These are phyloP conservation scores for Chalciporus sp. DNA, from an alignment of 1,284 basidiomycete species.

Conservation along the genomic window DNA sequence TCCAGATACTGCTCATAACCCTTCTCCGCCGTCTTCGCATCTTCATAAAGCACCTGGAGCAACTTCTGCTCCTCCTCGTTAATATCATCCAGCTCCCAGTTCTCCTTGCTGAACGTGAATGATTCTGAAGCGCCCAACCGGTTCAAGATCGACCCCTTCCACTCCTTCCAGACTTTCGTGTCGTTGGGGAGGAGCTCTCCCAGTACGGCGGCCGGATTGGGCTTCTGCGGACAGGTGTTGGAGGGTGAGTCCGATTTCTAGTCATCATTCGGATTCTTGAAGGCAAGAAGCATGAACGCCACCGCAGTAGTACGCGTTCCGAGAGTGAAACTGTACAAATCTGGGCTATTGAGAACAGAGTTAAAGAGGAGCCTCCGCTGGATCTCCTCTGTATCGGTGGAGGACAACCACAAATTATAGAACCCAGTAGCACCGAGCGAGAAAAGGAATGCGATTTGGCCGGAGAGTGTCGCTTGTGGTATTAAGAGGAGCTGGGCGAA, in stretches of 20 bases:
- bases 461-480: constrained; percentile 24
- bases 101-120: constrained; percentile 15
- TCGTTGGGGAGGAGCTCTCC: constrained; percentile 26
- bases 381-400: constrained; percentile 28
- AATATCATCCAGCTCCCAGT: constrained; percentile 17
- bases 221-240: constrained; percentile 6
- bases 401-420: constrained; percentile 30
- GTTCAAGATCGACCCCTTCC: constrained; percentile 16
- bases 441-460: constrained; percentile 31
- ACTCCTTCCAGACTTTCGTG: constrained; percentile 26
- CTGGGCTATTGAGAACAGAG: constrained; percentile 15
- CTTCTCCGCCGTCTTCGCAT: constrained; percentile 21
- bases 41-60: constrained; percentile 20
- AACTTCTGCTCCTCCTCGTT: constrained; percentile 7
- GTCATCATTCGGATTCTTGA: not conserved
- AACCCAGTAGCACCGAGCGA: constrained; percentile 31
- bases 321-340: constrained; percentile 19
- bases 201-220: constrained; percentile 20
- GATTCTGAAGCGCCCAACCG: constrained; percentile 3
- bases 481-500: constrained; percentile 21
- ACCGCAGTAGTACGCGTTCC: constrained; percentile 27
- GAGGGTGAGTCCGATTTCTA: too few species aligned
- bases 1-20: not conserved
- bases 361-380: constrained; percentile 23
- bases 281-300: constrained; percentile 24